Conservation (phyloP, 225 moss, liverwort and hornwort species). For the Polytrichum formosum region DNA sequence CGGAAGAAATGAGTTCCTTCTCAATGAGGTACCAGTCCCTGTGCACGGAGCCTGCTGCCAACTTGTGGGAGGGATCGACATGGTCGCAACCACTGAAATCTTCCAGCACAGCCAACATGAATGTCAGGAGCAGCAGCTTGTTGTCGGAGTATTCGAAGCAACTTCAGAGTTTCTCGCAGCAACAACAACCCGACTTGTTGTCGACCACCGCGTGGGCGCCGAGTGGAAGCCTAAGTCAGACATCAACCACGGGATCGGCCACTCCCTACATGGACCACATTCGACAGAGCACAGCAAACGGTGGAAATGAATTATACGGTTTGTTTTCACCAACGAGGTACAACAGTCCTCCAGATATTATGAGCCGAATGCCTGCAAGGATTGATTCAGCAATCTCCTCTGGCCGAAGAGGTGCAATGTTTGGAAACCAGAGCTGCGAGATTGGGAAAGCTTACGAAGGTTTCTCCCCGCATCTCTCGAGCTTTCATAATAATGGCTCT, state of each 20-base stretch:
- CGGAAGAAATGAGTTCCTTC: background rate
- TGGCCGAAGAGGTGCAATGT: too few relatives aligned
- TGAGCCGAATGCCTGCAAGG: background rate
- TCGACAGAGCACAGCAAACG: background rate
- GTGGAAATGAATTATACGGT: background rate
- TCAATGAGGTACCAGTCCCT: background rate
- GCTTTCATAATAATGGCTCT: background rate
- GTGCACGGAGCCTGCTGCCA: background rate
- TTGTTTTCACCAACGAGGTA: background rate
- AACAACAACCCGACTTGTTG: too few relatives aligned
- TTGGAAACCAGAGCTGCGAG: too few relatives aligned
- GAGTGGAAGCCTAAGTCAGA: background rate
- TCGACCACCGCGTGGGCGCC: too few relatives aligned
- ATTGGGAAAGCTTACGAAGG: background rate
- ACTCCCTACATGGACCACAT: constrained; percentile 5
- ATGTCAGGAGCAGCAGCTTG: background rate
- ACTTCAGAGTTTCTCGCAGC: too few relatives aligned
- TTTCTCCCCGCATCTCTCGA: background rate
- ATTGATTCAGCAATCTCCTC: too few relatives aligned
- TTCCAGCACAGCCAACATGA: background rate
- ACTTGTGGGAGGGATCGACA: background rate
- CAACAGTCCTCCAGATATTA: background rate
- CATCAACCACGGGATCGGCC: background rate
- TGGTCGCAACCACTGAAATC: background rate
- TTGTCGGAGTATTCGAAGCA: background rate